phyloP scores from a whole-genome alignment of 1,284 basidiomycete genomes.

The Melanopsichium pennsylvanicum region DNA sequence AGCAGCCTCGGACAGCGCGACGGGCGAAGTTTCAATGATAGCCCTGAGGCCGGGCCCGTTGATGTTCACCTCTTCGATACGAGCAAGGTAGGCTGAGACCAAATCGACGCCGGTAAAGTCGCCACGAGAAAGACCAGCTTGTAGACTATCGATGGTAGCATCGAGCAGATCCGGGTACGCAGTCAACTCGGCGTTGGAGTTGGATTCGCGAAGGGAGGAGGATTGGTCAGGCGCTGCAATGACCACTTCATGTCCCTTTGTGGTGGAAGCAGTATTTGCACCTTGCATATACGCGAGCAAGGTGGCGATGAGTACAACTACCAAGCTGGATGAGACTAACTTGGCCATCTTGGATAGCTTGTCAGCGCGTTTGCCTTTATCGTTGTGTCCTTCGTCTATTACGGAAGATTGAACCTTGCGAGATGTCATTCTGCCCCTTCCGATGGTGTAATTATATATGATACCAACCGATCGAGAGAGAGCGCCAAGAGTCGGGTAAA shows the following conservation, averaged over 20 bases:
- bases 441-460: no score
- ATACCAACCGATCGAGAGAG: no score
- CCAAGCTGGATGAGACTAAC: conserved; percentile 4
- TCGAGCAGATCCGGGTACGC: conserved; percentile 32
- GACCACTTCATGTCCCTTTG: not conserved
- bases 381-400: not conserved
- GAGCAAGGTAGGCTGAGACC: conserved; percentile 72
- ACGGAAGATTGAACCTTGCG: no score
- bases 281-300: conserved; percentile 6
- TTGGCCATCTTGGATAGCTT: conserved; percentile 5
- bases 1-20: conserved; percentile 68
- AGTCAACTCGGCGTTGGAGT: not conserved
- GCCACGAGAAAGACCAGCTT: conserved; percentile 9
- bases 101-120: conserved; percentile 28
- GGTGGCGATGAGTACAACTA: conserved; percentile 7
- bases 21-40: conserved; percentile 74
- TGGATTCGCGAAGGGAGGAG: not conserved
- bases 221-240: not conserved
- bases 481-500: no score
- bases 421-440: no score
- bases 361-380: not conserved
- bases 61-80: conserved; percentile 75
- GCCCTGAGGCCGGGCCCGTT: conserved; percentile 70
- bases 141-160: conserved; percentile 22
- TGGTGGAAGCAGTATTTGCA: not conserved